These are phyloP conservation scores for Tulasnella sp. DNA, from an alignment of 768 basidiomycete genomes.

Conservation along the genomic window DNA sequence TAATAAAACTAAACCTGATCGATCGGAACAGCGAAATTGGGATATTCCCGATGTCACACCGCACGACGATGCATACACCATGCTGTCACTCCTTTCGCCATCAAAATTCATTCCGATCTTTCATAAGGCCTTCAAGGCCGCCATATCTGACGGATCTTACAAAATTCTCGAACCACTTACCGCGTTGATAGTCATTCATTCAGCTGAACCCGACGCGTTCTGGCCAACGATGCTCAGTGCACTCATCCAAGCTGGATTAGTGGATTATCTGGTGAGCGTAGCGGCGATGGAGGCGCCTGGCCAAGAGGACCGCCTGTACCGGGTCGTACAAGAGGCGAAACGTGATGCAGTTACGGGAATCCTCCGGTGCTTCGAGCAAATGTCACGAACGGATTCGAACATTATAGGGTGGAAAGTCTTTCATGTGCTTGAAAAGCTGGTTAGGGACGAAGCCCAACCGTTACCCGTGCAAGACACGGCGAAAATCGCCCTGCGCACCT, in stretches of 20 bases:
- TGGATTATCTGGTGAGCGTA: background rate
- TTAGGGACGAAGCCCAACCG: background rate
- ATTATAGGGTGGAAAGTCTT: background rate
- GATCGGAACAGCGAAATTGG: background rate
- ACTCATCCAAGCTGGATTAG: background rate
- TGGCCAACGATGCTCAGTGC: constrained; percentile 2
- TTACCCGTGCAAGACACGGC: background rate
- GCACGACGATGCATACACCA: background rate
- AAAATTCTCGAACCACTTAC: background rate
- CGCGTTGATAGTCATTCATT: background rate
- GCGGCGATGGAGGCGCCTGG: no score
- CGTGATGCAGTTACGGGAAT: background rate
- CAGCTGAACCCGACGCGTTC: background rate
- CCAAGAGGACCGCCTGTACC: background rate
- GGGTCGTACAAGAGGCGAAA: background rate
- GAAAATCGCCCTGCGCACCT: background rate
- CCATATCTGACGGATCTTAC: no score
- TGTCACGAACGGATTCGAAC: background rate
- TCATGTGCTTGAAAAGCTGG: background rate
- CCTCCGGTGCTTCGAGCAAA: background rate
- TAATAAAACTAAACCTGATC: no score
- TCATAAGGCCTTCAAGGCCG: background rate
- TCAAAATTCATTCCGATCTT: background rate
- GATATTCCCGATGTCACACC: background rate
- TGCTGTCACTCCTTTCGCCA: background rate